Conservation (phyloP, 78 protist genomes). For the Emiliania huxleyi region DNA sequence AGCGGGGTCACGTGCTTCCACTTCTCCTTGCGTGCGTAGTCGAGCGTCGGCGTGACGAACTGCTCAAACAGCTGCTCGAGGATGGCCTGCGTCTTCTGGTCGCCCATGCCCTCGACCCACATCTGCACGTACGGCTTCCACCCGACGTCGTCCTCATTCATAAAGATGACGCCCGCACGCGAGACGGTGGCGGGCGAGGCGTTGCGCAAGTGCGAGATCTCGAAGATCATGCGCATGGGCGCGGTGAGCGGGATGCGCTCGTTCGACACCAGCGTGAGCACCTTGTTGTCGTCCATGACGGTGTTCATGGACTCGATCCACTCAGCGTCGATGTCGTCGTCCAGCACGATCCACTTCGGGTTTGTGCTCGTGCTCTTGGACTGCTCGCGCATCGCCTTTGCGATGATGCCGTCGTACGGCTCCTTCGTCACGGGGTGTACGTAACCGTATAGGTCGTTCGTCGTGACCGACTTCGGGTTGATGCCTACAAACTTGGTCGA, state of each 20-base stretch:
- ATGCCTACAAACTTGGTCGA: background rate
- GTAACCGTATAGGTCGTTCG: conserved; percentile 76
- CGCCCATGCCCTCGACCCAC: conserved; percentile 23
- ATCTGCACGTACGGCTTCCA: conserved; percentile 71
- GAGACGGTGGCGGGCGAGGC: conserved; percentile 94
- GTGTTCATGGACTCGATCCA: conserved; percentile 93
- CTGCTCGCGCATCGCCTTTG: conserved; percentile 71
- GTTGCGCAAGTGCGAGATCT: conserved; percentile 67
- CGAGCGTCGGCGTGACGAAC: conserved; percentile 50
- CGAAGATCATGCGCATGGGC: conserved; percentile 84
- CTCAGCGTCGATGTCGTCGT: conserved; percentile 85
- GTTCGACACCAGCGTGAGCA: conserved; percentile 84
- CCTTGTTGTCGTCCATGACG: conserved; percentile 92
- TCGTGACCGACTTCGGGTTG: conserved; percentile 76
- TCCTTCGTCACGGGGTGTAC: conserved; percentile 71
- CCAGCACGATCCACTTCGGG: conserved; percentile 83
- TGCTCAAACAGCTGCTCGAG: conserved; percentile 31
- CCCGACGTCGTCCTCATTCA: conserved; percentile 84
- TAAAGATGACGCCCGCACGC: conserved; percentile 85
- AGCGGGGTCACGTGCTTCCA: conserved; percentile 58
- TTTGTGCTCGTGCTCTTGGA: conserved; percentile 42
- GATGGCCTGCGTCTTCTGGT: background rate
- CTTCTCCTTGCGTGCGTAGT: conserved; percentile 39
- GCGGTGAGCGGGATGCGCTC: conserved; percentile 83
- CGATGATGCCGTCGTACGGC: conserved; percentile 84